Percentiles rank a stretch among this genome's conserved stretches.
Conservation (phyloP, 2,329 filamentous ascomycete genomes). For the Dothiorella sarmentorum region DNA sequence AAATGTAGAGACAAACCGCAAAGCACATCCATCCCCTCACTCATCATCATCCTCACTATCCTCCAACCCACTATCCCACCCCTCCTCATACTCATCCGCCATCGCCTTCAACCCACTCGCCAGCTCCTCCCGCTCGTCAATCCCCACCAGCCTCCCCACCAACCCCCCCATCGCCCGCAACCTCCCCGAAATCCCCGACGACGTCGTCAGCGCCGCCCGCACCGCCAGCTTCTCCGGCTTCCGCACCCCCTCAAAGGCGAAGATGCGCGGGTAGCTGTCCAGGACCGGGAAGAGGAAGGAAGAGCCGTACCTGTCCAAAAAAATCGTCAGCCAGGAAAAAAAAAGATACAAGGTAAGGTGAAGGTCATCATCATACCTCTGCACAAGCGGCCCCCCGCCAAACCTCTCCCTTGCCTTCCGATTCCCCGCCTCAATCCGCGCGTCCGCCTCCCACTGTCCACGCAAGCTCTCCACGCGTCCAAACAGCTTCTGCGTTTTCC, state of each 20-base stretch:
- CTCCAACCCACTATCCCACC: slow-evolving; percentile 67
- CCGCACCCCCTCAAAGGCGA: slow-evolving; percentile 42
- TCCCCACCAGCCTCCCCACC: slow-evolving; percentile 58
- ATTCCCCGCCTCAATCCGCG: slow-evolving; percentile 29
- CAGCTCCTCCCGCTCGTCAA: slow-evolving; percentile 82
- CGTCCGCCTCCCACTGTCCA: slow-evolving; percentile 36
- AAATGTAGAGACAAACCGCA: too few relatives aligned
- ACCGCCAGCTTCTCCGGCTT: slow-evolving; percentile 31
- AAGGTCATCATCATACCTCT: slow-evolving; percentile 29
- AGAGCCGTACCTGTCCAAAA: slow-evolving; percentile 46
- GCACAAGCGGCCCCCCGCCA: slow-evolving; percentile 32
- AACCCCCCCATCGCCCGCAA: slow-evolving; percentile 64
- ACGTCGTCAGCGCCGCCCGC: slow-evolving; percentile 62
- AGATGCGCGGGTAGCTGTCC: slow-evolving; percentile 79
- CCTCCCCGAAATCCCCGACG: slow-evolving; percentile 66
- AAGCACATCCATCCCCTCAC: neutral
- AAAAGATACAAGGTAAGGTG: slow-evolving; percentile 14
- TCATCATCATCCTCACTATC: slow-evolving; percentile 15
- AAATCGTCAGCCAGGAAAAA: neutral
- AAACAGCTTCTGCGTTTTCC: slow-evolving; percentile 36
- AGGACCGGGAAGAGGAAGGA: slow-evolving; percentile 69
- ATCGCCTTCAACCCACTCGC: slow-evolving; percentile 77
- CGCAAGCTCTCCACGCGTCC: slow-evolving; percentile 39
- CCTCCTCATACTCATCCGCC: slow-evolving; percentile 83
- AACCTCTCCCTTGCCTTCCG: slow-evolving; percentile 33